phyloP scores from a whole-genome alignment of 78 protist genomes.

The slime mould (Dictyostelium discoideum) region DNA sequence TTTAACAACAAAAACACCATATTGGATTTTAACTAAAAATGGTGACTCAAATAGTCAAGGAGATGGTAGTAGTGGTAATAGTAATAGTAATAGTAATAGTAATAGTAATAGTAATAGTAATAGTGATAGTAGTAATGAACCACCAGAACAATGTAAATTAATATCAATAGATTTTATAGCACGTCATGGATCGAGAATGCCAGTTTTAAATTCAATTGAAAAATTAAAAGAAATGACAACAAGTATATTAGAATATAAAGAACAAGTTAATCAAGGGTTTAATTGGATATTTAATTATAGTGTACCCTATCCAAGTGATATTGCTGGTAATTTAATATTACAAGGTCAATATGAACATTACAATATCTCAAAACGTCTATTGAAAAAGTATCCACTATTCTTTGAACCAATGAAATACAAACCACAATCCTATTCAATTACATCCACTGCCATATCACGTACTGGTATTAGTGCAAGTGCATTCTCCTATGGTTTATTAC shows the following conservation, averaged over 20 bases:
- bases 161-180: constrained; percentile 31
- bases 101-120: neutral
- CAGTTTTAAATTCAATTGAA: neutral
- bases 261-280: neutral
- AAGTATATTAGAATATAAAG: neutral
- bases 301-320: constrained; percentile 32
- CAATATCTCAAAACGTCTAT: constrained; percentile 33
- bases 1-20: constrained; percentile 59
- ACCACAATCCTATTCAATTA: constrained; percentile 10
- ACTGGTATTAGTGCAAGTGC: constrained; percentile 40
- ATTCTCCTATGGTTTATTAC: constrained; percentile 35
- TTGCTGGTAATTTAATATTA: constrained; percentile 22
- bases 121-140: neutral
- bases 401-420: constrained; percentile 10
- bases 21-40: constrained; percentile 21
- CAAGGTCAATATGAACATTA: constrained; percentile 69
- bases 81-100: neutral
- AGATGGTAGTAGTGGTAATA: neutral
- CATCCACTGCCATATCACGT: constrained; percentile 7
- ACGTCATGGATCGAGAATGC: constrained; percentile 46
- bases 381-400: neutral
- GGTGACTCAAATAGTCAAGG: neutral
- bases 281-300: constrained; percentile 58
- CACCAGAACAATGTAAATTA: constrained; percentile 9
- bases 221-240: neutral